Percentiles rank a stretch among this genome's conserved stretches.
phyloP scores from a whole-genome alignment of 331 rosid genomes.

The Quercus tomentella region DNA sequence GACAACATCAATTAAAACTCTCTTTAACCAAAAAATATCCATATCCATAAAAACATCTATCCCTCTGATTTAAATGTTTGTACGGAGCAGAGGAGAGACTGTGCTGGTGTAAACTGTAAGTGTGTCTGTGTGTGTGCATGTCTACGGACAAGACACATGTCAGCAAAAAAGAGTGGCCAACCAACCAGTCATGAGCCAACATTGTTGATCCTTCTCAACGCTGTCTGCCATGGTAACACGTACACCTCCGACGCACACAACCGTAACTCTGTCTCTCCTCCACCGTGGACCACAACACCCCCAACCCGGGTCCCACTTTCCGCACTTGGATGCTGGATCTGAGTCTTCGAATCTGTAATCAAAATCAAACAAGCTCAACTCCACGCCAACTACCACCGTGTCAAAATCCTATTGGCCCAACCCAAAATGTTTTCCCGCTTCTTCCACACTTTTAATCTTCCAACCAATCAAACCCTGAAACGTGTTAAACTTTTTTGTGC shows the following conservation, averaged over 20 bases:
- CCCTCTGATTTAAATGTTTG: too few species aligned
- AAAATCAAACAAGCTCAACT: neutral
- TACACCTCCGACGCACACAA: neutral
- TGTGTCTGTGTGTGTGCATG: neutral
- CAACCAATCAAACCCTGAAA: neutral
- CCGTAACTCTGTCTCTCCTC: neutral
- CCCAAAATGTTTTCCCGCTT: neutral
- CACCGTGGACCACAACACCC: neutral
- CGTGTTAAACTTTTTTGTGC: neutral
- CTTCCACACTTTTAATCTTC: neutral
- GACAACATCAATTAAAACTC: rapidly evolving
- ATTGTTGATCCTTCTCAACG: neutral
- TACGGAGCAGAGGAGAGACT: neutral
- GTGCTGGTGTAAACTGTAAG: neutral
- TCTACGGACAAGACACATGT: neutral
- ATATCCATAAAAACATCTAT: too few species aligned
- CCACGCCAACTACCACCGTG: neutral
- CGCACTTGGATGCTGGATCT: conserved; percentile 25
- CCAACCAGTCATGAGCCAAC: neutral
- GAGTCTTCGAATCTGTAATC: neutral
- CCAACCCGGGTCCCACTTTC: conserved; percentile 6
- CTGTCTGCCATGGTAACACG: neutral
- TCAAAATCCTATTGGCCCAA: neutral
- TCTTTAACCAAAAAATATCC: too few species aligned
- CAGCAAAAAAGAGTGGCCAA: neutral